A percentile compares a stretch with the other conserved stretches of the same genome.
These are phyloP conservation scores for Primulina huaijiensis DNA, from an alignment of 257 asterid genomes.

Conservation along the genomic window DNA sequence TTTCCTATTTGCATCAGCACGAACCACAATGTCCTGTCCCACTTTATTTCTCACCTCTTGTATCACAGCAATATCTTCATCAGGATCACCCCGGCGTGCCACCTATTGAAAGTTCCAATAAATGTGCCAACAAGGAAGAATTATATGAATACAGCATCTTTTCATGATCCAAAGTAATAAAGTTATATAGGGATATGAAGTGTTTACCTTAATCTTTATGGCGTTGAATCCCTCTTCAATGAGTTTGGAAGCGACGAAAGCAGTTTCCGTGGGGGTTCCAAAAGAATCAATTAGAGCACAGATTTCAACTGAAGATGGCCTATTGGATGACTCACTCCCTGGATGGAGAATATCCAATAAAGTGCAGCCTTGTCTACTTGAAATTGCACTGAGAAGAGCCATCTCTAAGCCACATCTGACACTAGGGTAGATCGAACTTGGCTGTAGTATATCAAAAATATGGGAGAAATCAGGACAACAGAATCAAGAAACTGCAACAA, in stretches of 20 bases:
- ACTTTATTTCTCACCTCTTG: constrained; percentile 77
- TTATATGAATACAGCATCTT: not conserved
- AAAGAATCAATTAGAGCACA: constrained; percentile 85
- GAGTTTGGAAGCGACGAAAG: constrained; percentile 58
- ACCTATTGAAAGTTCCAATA: constrained; percentile 42
- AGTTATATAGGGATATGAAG: not conserved
- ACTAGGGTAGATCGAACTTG: constrained; percentile 81
- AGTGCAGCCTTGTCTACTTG: constrained; percentile 56
- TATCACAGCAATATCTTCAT: constrained; percentile 73
- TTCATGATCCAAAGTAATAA: not conserved
- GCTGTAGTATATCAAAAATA: constrained; percentile 47
- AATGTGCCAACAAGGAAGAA: not conserved
- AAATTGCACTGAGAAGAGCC: constrained; percentile 87
- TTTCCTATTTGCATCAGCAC: constrained; percentile 86
- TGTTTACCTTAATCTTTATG: constrained; percentile 70
- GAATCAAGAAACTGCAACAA: constrained; percentile 17
- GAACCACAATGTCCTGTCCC: constrained; percentile 61
- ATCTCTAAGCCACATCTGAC: constrained; percentile 94
- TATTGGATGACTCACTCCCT: constrained; percentile 32
- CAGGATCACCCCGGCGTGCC: constrained; percentile 69
- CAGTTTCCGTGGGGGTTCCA: constrained; percentile 68
- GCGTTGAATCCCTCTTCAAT: constrained; percentile 81
- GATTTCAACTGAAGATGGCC: constrained; percentile 49
- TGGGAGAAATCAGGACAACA: constrained; percentile 16
- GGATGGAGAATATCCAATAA: constrained; percentile 62